These are phyloP conservation scores for Tritrichomonas foetus DNA, from an alignment of 208 protist species.

Conservation along the genomic window DNA sequence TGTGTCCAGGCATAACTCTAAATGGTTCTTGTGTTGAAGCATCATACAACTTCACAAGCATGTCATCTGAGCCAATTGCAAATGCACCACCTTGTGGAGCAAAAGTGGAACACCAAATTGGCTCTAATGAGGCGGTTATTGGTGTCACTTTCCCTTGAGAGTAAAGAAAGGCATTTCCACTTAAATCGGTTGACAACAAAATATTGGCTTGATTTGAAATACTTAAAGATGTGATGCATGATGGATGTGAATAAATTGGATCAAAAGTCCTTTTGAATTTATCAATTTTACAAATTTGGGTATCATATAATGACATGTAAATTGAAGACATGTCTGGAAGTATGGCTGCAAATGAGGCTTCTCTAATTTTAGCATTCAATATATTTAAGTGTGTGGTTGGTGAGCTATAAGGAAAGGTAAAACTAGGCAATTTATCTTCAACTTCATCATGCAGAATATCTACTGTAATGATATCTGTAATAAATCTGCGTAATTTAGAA, in stretches of 20 bases:
- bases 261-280: not conserved
- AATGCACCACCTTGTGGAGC: constrained; percentile 25
- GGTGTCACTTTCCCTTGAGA: not conserved
- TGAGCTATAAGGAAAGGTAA: too few species aligned
- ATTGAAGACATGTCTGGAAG: not conserved
- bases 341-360: too few species aligned
- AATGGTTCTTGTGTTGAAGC: not conserved
- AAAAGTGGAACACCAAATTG: constrained; percentile 39
- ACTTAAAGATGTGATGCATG: not conserved
- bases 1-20: not conserved
- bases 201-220: not conserved
- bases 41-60: not conserved
- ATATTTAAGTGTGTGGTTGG: too few species aligned
- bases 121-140: not conserved
- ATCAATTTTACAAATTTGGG: not conserved
- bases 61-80: not conserved
- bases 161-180: not conserved
- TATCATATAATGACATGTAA: not conserved
- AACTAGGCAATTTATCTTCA: too few species aligned
- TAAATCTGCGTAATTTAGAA: too few species aligned
- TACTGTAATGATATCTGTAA: too few species aligned
- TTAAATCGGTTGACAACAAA: not conserved
- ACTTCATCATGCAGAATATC: too few species aligned
- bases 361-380: too few species aligned
- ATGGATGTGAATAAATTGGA: not conserved